These are phyloP conservation scores for Thoreauomyces humboldtii DNA, from an alignment of 192 early-diverging fungal species.

Conservation along the genomic window DNA sequence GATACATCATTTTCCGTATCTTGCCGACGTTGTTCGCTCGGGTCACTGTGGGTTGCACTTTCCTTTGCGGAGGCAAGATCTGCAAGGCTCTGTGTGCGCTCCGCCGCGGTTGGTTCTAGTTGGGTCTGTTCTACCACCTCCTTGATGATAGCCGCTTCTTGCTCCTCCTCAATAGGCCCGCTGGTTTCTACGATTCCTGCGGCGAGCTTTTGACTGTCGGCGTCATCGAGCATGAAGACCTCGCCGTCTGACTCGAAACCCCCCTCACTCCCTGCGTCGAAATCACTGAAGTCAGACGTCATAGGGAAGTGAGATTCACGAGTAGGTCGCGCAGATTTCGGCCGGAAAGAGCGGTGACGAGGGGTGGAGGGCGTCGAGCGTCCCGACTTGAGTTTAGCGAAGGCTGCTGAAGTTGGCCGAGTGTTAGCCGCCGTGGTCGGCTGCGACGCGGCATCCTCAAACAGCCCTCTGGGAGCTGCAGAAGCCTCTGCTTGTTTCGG, in stretches of 20 bases:
- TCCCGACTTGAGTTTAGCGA: not conserved
- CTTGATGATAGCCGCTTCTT: constrained; percentile 19
- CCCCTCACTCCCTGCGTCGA: constrained; percentile 29
- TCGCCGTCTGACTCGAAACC: constrained; percentile 32
- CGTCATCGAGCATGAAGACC: constrained; percentile 10
- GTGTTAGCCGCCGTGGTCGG: not conserved
- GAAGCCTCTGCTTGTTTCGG: not conserved
- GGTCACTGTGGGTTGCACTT: too few relatives aligned
- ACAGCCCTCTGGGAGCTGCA: constrained; percentile 5
- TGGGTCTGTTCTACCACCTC: constrained; percentile 22
- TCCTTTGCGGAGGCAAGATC: too few relatives aligned
- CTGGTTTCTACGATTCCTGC: not conserved
- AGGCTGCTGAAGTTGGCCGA: not conserved
- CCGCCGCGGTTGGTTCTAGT: not conserved
- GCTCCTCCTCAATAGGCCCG: constrained; percentile 20
- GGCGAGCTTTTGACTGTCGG: not conserved
- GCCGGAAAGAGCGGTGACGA: constrained; percentile 28
- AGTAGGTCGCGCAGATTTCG: constrained; percentile 50
- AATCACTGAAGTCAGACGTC: constrained; percentile 43
- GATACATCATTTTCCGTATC: not conserved
- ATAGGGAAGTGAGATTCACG: constrained; percentile 43
- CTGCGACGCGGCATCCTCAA: not conserved
- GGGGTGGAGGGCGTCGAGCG: constrained; percentile 16
- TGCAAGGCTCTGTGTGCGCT: too few relatives aligned
- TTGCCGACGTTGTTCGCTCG: not conserved